Base-by-base conservation (phyloP, 2,329 filamentous ascomycete genomes). In the Aureobasidium subglaciale region DNA sequence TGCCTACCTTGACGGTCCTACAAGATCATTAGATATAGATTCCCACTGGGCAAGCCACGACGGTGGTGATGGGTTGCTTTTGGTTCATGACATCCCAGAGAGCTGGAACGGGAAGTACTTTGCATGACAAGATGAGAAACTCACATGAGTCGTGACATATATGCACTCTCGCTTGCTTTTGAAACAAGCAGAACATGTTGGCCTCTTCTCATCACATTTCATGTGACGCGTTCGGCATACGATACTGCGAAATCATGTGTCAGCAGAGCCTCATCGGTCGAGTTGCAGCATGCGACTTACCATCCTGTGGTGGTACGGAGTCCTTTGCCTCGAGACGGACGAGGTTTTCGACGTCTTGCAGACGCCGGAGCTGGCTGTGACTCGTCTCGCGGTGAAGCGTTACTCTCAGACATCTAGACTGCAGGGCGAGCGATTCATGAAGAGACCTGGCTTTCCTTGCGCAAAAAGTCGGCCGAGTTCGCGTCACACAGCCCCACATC, bases 151-250 rank as follows among this genome's bases (percentile, higher is more conserved):
- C 15, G 38, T 22, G 5, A 13, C 63, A 62, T 72, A 73, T 16
- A 68, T 58, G 60, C 72, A 75, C 52, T 68, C 67, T 57, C 70
- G 68, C 38, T 68, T 64, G 34, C 66, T 68, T 58, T 73, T 74
- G 32, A 63, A 59, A 60, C 72, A 75, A 61, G 68, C 69, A 29
- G 66, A 64, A 60, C 73, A 75, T 22, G 64, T 64, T 18, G 71
- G 73, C 56, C 67, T 68, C 38, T 63, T 64, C 63, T 77, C 74
- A 57, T 74, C 73, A 60, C 75, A 77, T 64, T 77, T 78, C 60
- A 76, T 72, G 57, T 75, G 70, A 56, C 75, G 67, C 57, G 69
- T 69, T 46, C 74, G 71, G 61, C 75, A 77, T 13, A 72, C 74
- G 41, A 73, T 63, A 59, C 71, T 75, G 59, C 55, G 24, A 40